Evolutionary conservation across 23 red algal species (phyloP).

Genomic region (Agarophyton chilense): DNA sequence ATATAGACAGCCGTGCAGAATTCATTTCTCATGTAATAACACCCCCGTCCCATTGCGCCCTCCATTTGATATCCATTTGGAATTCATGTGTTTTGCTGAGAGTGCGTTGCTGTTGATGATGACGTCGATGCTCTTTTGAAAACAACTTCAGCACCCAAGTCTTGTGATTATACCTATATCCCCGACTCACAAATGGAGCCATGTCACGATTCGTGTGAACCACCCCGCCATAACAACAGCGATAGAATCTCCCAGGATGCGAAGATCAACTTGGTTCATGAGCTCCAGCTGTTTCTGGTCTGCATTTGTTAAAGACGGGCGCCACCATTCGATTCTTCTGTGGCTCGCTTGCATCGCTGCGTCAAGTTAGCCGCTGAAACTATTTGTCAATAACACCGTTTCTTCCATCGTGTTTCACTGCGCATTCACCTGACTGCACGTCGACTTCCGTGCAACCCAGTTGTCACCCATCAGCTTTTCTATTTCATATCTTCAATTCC

Average conservation of each 20-base stretch:
- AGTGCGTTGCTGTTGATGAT: background rate
- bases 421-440: background rate
- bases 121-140: background rate
- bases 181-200: background rate
- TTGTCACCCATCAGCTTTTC: background rate
- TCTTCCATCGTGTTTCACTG: background rate
- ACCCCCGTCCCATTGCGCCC: background rate
- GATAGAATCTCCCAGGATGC: no score
- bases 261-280: background rate
- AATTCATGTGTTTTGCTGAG: no score
- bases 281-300: background rate
- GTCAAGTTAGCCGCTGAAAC: background rate
- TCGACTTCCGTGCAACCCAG: background rate
- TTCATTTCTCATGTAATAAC: background rate
- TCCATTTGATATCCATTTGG: background rate
- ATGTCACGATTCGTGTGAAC: no score
- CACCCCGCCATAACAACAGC: no score
- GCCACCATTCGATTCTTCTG: no score
- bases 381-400: background rate
- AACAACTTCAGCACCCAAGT: background rate
- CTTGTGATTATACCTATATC: background rate
- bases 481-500: no score
- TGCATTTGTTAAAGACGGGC: no score
- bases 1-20: background rate
- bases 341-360: background rate